Base-by-base conservation (phyloP, 2,329 filamentous ascomycete genomes). In the Curvularia sp. region DNA sequence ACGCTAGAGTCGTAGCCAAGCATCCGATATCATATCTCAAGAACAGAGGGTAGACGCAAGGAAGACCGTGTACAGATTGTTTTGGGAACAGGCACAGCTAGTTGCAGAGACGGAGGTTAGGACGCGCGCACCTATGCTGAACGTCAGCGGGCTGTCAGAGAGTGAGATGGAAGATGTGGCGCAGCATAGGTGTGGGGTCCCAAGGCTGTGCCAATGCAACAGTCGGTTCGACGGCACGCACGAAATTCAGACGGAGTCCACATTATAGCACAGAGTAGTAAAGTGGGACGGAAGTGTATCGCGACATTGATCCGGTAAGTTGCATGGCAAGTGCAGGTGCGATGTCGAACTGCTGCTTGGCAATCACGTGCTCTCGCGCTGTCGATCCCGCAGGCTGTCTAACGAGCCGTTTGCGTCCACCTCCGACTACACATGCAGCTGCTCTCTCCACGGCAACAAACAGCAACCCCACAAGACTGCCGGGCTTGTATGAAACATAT, bases 221-320 rank as follows among this genome's bases (percentile, higher is more conserved):
- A 25, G 30, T 41, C 64, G 59, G 59, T 32, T 59, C 30, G 30
- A 55, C 64, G 59, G 64, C 61, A 59, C 59, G 47, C 21, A 52
- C 4, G 36, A 52, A 59, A 49, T 21, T 48, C 34, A 52, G 34
- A 60, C 30, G 53, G 23, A 45, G 38, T 23, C 27, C 32, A 21
- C 27, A 39, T 23, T 28, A 32, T 10, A 34, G 34, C 18, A 34
- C 34, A 27, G 7, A 47, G 34, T 36, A 18, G 34, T 32, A 36
- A 12, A 51, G 52, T 42, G 41, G 34, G 52, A 51, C 46, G 42
- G 21, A 42, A 34, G 46, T 18, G 49, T 30, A 19, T 39, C 42
- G 42, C 30, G 57, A 47, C 25, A 53, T 36, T 25, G 38, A 39
- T 55, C 21, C 18, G 43, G 49, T 45, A 51, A 52, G 56, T 21